phyloP scores from a whole-genome alignment of 208 protist species.

The Acanthamoeba culbertsoni region DNA sequence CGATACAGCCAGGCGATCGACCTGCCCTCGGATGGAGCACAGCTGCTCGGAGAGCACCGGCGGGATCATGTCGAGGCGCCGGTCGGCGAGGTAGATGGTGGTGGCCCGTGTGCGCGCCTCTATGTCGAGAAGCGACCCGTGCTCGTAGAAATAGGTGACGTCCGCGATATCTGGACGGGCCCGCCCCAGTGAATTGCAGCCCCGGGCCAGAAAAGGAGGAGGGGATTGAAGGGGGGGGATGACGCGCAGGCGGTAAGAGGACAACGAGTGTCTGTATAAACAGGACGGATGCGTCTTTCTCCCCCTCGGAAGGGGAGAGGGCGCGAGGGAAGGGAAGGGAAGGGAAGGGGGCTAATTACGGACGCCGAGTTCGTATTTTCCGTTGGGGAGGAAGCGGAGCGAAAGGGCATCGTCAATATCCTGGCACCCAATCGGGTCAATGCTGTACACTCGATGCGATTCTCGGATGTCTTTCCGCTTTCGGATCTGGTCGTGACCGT shows the following conservation, averaged over 20 bases:
- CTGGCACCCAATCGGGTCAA: constrained; percentile 93
- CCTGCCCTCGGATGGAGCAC: neutral
- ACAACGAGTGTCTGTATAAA: no score
- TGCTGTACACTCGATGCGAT: constrained; percentile 88
- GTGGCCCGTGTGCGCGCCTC: constrained; percentile 93
- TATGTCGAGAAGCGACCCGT: constrained; percentile 91
- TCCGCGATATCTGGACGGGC: constrained; percentile 93
- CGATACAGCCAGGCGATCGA: constrained; percentile 7
- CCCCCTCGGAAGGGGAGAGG: no score
- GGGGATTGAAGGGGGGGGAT: no score
- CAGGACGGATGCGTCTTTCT: no score
- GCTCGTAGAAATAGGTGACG: constrained; percentile 93
- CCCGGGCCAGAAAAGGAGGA: no score
- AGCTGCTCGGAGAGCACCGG: constrained; percentile 93
- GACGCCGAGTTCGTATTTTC: constrained; percentile 54
- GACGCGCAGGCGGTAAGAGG: no score
- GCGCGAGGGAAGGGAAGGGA: no score
- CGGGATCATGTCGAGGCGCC: constrained; percentile 97
- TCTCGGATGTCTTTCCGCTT: constrained; percentile 89
- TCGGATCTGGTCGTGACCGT: constrained; percentile 65
- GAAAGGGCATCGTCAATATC: constrained; percentile 89
- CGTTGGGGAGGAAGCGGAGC: constrained; percentile 62
- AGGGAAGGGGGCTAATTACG: constrained; percentile 28
- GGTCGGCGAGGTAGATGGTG: constrained; percentile 95
- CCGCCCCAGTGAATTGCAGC: neutral